Evolutionary conservation across 208 protist species (phyloP).

Genomic region (Porcisia deanei): DNA sequence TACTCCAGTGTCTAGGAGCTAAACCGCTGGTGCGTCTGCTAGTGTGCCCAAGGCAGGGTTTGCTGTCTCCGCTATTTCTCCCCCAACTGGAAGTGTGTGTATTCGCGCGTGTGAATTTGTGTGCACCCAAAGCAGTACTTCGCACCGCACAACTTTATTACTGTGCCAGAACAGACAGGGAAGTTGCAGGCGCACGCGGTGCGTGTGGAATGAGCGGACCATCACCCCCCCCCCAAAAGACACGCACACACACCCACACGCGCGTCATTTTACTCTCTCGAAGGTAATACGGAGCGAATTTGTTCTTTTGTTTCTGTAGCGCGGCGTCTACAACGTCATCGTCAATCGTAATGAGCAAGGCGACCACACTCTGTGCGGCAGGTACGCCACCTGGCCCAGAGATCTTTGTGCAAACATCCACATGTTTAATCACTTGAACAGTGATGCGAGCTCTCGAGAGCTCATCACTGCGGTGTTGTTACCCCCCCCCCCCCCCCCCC

Average conservation of each 20-base stretch:
- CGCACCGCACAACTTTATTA: too few species aligned
- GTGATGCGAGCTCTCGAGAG: not conserved
- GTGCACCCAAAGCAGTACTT: not conserved
- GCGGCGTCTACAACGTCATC: not conserved
- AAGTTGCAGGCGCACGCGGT: not conserved
- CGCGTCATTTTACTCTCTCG: not conserved
- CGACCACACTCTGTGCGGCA: not conserved
- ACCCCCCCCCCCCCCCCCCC: not conserved
- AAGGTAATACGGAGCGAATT: not conserved
- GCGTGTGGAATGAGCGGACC: not conserved
- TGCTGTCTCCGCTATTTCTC: not conserved
- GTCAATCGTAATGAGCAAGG: not conserved
- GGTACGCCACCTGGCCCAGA: not conserved
- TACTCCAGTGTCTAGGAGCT: not conserved
- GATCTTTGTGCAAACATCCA: not conserved
- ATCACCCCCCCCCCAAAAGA: not conserved
- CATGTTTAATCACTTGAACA: not conserved
- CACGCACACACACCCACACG: not conserved
- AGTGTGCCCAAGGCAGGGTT: not conserved
- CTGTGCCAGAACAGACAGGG: not conserved
- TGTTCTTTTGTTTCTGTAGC: not conserved
- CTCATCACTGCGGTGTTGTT: not conserved
- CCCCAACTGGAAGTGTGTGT: not conserved
- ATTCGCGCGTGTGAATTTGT: not conserved
- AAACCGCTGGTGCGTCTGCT: not conserved